Evolutionary conservation across 495 filamentous ascomycete species (phyloP).

Genomic region (Chaetomium cochliodes): DNA sequence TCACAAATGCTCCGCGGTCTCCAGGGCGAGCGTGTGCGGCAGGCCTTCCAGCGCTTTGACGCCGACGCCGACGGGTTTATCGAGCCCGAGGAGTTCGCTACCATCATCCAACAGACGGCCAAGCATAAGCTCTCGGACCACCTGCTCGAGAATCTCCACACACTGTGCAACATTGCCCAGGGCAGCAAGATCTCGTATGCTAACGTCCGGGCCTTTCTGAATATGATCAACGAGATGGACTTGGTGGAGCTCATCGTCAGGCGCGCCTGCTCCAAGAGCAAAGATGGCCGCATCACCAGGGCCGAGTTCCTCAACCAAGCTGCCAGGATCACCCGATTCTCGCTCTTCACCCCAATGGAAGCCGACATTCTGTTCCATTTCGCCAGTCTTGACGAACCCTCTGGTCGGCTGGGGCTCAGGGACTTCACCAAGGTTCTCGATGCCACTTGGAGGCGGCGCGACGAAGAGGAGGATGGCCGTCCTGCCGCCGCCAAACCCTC

Average conservation of each 20-base stretch:
- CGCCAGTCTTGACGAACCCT: conserved; percentile 83
- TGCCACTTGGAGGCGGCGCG: conserved; percentile 75
- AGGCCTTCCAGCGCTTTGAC: conserved; percentile 91
- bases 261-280: conserved; percentile 77
- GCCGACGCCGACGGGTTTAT: conserved; percentile 97
- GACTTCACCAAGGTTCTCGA: conserved; percentile 97
- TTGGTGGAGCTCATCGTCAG: conserved; percentile 88
- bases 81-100: conserved; percentile 91
- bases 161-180: conserved; percentile 89
- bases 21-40: conserved; percentile 90
- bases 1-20: conserved; percentile 96
- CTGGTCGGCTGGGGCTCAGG: conserved; percentile 72
- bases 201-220: conserved; percentile 95
- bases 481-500: conserved; percentile 48
- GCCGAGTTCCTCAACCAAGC: conserved; percentile 96
- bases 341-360: conserved; percentile 96
- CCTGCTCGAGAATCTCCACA: conserved; percentile 86
- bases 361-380: conserved; percentile 99
- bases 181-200: conserved; percentile 95
- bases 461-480: conserved; percentile 42
- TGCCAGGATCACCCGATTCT: conserved; percentile 83
- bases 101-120: conserved; percentile 91
- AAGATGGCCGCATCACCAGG: conserved; percentile 88
- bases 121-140: conserved; percentile 97
- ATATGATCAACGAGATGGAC: conserved; percentile 96